phyloP scores from a whole-genome alignment of 2,329 filamentous ascomycete genomes.

The Neoascochyta sp. region DNA sequence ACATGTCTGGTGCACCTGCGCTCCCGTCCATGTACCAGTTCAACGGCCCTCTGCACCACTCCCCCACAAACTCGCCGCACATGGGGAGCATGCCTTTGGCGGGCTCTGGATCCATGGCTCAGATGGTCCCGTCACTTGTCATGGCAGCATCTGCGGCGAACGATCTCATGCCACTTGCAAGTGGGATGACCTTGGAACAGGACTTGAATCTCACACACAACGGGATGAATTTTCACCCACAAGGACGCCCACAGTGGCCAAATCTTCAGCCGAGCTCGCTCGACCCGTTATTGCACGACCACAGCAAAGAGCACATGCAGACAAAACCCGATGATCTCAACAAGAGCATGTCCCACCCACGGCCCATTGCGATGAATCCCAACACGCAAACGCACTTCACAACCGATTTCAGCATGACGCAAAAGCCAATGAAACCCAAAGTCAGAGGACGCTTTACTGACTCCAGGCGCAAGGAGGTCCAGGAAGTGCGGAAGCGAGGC shows the following conservation, averaged over 20 bases:
- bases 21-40: slow-evolving; percentile 40
- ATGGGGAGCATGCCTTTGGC: slow-evolving; percentile 30
- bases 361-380: slow-evolving; percentile 40
- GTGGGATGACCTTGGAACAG: slow-evolving; percentile 34
- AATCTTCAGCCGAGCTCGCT: slow-evolving; percentile 27
- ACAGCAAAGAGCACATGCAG: slow-evolving; percentile 24
- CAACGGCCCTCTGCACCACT: slow-evolving; percentile 35
- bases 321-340: slow-evolving; percentile 18
- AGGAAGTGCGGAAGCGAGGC: slow-evolving; percentile 57
- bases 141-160: slow-evolving; percentile 42
- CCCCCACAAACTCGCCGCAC: slow-evolving; percentile 35
- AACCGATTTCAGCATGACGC: slow-evolving; percentile 39
- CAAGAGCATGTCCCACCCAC: slow-evolving; percentile 26
- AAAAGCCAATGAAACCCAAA: slow-evolving; percentile 44
- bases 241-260: slow-evolving; percentile 31
- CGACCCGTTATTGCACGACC: slow-evolving; percentile 37
- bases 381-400: slow-evolving; percentile 38
- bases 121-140: slow-evolving; percentile 38
- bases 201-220: slow-evolving; percentile 31
- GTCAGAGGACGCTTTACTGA: slow-evolving; percentile 56
- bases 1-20: slow-evolving; percentile 32
- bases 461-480: slow-evolving; percentile 55
- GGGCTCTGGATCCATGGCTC: slow-evolving; percentile 28
- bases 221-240: slow-evolving; percentile 31
- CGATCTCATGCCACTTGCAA: slow-evolving; percentile 38